phyloP scores from a whole-genome alignment of 129 eudicot genomes.

The Heracleum sosnowskyi region DNA sequence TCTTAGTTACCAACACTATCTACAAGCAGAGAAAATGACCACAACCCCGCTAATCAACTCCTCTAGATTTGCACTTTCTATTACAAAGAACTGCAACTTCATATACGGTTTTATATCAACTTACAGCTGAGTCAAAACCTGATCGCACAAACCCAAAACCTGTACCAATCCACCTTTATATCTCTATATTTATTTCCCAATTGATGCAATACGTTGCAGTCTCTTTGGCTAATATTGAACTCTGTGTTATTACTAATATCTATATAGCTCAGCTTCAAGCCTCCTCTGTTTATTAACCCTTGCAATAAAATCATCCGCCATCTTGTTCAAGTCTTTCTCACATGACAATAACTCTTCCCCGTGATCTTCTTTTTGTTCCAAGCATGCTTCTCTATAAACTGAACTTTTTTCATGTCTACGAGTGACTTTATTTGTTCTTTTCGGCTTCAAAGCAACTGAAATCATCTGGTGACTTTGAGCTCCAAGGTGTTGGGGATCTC shows the following conservation, averaged over 20 bases:
- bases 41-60: neutral
- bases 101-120: neutral
- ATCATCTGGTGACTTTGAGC: neutral
- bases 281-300: constrained; percentile 47
- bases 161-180: constrained; percentile 13
- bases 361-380: constrained; percentile 15
- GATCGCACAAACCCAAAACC: neutral
- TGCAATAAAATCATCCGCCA: constrained; percentile 63
- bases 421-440: neutral
- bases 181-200: neutral
- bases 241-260: neutral
- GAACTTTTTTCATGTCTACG: neutral
- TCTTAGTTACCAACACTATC: neutral
- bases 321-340: constrained; percentile 40
- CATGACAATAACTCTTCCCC: constrained; percentile 18
- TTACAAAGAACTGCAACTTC: neutral
- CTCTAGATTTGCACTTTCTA: neutral
- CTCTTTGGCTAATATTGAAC: neutral
- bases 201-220: neutral
- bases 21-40: neutral
- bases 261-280: constrained; percentile 32
- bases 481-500: neutral
- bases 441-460: neutral
- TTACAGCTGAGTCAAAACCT: neutral
- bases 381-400: neutral